Evolutionary conservation across 345 rosid species (phyloP), one percentile per base, ranked within the genome.

Genomic region (Viola odorata): DNA sequence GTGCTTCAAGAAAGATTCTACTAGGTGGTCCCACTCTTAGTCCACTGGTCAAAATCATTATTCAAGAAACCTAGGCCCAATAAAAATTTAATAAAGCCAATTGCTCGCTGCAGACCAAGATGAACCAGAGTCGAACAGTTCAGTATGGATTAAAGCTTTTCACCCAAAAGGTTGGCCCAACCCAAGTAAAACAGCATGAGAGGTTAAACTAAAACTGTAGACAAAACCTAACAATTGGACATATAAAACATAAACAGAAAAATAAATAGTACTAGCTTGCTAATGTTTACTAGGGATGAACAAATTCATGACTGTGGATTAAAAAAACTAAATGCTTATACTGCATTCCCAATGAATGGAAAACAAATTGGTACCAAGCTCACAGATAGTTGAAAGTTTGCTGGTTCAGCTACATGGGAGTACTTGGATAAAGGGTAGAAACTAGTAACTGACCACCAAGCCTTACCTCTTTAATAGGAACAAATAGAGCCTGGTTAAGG

Each of bases 401-500:
- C 42, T 64, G 42, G 62, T 76, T 55, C 64, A 36, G 59, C 37
- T 64, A 66, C 76, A 67, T 63, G 76, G 77, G 81, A 74, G 48
- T 65, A 80, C 85, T 80, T 76, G 81, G 81, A 78, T 80, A 80
- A 82, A 0, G 84, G 87, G 81, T 72, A 71, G 76, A 78, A 77
- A 58, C 71, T 49, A 73, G 67, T 63, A 76, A 71, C 81, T 67
- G 77, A 79, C 80, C 80, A 65, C 84, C 76, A 72, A 76, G 56
- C 77, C 82, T 69, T 83, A 83, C 84, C 87, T 80, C 60, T 58
- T 61, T 62, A 68, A 71, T 57, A 69, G 58, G 72, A 78, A 65
- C 59, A 58, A 71, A 67, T 14, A 71, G 58, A 70, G 82, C 70
- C 73, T 61, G 74, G 71, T 62, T 60, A 81, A 79, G 80, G 73